Conservation (phyloP, 495 filamentous ascomycete species). For the Cryomyces minteri region DNA sequence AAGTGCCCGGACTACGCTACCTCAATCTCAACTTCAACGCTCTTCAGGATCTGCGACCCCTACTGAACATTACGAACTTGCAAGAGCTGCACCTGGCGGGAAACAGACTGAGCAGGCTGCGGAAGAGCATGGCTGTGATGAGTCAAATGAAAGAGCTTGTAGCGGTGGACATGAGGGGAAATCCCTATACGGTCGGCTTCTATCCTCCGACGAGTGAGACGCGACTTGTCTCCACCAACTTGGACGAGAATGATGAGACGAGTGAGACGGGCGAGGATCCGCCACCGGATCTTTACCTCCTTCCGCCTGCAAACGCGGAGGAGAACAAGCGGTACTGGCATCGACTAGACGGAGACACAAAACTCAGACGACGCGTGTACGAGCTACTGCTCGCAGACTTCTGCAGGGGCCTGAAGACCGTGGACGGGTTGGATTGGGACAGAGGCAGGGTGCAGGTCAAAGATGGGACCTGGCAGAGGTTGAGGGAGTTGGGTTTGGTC, state of each 20-base stretch:
- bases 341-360: constrained; percentile 61
- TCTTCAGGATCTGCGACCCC: constrained; percentile 45
- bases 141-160: constrained; percentile 27
- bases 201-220: constrained; percentile 38
- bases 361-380: constrained; percentile 51
- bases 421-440: constrained; percentile 44
- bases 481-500: constrained; percentile 16
- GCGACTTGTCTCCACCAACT: constrained; percentile 18
- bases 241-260: constrained; percentile 18
- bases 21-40: constrained; percentile 90
- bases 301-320: constrained; percentile 40
- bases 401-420: constrained; percentile 30
- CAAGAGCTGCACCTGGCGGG: constrained; percentile 54
- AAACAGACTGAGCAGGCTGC: constrained; percentile 53
- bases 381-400: constrained; percentile 48
- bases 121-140: constrained; percentile 42
- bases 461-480: constrained; percentile 40
- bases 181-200: constrained; percentile 71
- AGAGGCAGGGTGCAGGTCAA: constrained; percentile 19
- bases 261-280: constrained; percentile 20
- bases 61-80: constrained; percentile 55
- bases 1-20: constrained; percentile 64
- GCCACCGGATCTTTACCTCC: constrained; percentile 25
- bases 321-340: constrained; percentile 40
- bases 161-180: constrained; percentile 54